Evolutionary conservation across 257 asterid genomes (phyloP).

Genomic region (Rhazya stricta): DNA sequence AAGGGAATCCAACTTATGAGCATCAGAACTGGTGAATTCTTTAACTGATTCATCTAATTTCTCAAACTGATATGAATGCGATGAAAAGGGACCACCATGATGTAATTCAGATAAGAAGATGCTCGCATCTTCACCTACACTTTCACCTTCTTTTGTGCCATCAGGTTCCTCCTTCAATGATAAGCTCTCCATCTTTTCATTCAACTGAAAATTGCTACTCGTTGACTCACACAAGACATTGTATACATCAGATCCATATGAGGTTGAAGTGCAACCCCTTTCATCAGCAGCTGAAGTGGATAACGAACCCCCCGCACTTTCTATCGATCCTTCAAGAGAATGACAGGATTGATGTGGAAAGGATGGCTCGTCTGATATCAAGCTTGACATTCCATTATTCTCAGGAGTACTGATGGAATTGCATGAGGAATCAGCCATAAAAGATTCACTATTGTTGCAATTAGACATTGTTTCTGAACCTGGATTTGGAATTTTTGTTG

Average conservation of each 20-base stretch:
- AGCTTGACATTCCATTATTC: constrained; percentile 12
- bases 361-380: constrained; percentile 22
- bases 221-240: constrained; percentile 17
- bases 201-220: constrained; percentile 28
- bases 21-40: constrained; percentile 16
- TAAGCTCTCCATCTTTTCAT: constrained; percentile 40
- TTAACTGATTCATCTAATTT: constrained; percentile 17
- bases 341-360: constrained; percentile 11
- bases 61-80: constrained; percentile 24
- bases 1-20: constrained; percentile 20
- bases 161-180: constrained; percentile 35
- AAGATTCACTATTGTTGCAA: constrained; percentile 21
- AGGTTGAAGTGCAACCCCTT: constrained; percentile 15
- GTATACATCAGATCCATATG: constrained; percentile 6
- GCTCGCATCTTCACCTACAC: constrained; percentile 29
- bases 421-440: constrained; percentile 20
- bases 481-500: constrained; percentile 22
- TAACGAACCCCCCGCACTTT: constrained; percentile 13
- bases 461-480: constrained; percentile 13
- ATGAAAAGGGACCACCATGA: constrained; percentile 31
- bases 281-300: constrained; percentile 28
- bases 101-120: constrained; percentile 48
- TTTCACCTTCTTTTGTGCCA: constrained; percentile 24
- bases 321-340: constrained; percentile 19
- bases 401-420: constrained; percentile 16